These are phyloP conservation scores for Vickermania spadyakhi DNA, from an alignment of 208 protist genomes.

Conservation along the genomic window DNA sequence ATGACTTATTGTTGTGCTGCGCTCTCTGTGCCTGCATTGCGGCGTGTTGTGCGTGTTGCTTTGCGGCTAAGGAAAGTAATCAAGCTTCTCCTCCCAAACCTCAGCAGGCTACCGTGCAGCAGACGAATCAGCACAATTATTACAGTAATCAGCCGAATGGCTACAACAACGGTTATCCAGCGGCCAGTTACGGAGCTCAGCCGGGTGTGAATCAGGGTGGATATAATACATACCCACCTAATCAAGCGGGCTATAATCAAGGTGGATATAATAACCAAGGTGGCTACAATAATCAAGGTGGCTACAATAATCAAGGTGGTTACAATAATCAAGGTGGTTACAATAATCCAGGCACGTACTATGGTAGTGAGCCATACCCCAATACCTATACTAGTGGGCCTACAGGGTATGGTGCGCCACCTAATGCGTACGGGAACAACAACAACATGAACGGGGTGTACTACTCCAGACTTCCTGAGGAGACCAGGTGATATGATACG, in stretches of 20 bases:
- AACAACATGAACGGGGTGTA: background rate
- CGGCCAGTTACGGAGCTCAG: background rate
- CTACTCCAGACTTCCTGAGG: background rate
- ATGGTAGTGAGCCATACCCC: background rate
- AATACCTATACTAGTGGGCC: background rate
- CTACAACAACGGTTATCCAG: background rate
- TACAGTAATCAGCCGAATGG: background rate
- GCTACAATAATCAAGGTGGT: no score
- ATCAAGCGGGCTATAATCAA: background rate
- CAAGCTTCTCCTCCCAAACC: background rate
- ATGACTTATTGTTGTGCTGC: slow-evolving; percentile 3
- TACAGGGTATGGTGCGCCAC: background rate
- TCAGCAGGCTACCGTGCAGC: background rate
- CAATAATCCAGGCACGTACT: no score
- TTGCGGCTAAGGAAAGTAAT: background rate
- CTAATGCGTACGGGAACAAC: background rate
- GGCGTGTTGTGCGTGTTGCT: slow-evolving; percentile 8
- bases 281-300: no score
- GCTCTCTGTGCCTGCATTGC: slow-evolving; percentile 10
- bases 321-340: no score
- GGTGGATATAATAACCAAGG: no score
- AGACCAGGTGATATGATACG: background rate
- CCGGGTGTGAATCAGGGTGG: background rate
- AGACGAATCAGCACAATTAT: slow-evolving; percentile 6
- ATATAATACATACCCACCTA: background rate